Base-by-base conservation (phyloP, 768 basidiomycete species). In the Tulasnella sp. region DNA sequence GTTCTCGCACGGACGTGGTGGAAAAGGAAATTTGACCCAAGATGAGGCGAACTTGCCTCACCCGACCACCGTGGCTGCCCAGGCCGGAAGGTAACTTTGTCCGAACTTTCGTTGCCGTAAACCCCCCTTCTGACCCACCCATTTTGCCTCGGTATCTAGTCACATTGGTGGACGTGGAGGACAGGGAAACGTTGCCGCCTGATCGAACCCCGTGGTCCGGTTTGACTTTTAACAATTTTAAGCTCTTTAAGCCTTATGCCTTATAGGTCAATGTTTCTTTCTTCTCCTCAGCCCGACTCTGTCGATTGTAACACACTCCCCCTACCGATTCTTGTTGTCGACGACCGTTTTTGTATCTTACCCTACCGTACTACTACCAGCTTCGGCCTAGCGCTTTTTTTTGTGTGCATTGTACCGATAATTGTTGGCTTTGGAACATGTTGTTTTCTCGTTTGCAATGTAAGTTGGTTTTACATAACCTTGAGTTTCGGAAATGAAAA, bases 81-180 rank as follows among this genome's bases (percentile, higher is more conserved):
- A 48, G 15, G 45, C 15, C 8, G 45, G 27, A 32, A 48, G 45
- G 27, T 8, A 2, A 48, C 7, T 17, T 1, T 7, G 27, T 48
- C 5, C 3, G 21, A 21, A 5, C 1, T 2, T 27, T 48, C n/a
- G n/a, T n/a, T n/a, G n/a, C n/a, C n/a, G 25, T 48, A 1, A 14
- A 48, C n/a, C 45, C 27, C 2, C n/a, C n/a, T n/a, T n/a, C 6
- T 1, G 21, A 17, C 52, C 41, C n/a, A n/a, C n/a, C n/a, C 19
- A 53, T 40, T 23, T 19, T 39, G 9, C 2, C 37, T n/a, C 6
- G 23, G 6, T 0, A 7, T 23, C 29, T 15, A 57, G 55, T 45
- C 55, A 57, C 29, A 35, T 43, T 39, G 17, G 15, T 27, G 55
- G 55, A 32, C 55, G 55, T 3, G 55, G 55, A 3, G 55, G 55